Conservation (phyloP, 129 eudicot species). For the Glebionis coronaria region DNA sequence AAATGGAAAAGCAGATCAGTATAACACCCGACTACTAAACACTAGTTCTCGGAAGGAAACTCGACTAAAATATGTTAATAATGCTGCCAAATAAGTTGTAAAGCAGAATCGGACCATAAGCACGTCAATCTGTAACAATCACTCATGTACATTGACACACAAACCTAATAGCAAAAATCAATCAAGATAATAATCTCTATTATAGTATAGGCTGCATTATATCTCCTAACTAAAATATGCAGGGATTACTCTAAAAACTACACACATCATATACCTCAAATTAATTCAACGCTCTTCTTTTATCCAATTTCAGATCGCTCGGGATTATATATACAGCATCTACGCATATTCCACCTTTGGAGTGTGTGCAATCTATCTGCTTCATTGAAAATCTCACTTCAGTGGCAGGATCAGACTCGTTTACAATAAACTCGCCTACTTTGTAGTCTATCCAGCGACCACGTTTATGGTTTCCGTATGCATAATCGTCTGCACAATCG, state of each 20-base stretch:
- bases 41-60: background rate
- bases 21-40: conserved; percentile 5
- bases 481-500: conserved; percentile 51
- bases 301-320: conserved; percentile 40
- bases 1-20: background rate
- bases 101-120: conserved; percentile 29
- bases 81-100: conserved; percentile 4
- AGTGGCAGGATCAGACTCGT: conserved; percentile 42
- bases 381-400: conserved; percentile 87
- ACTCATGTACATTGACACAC: conserved; percentile 19
- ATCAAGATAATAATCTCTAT: conserved; percentile 35
- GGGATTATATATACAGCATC: conserved; percentile 90
- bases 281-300: conserved; percentile 42
- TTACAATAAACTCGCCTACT: conserved; percentile 77
- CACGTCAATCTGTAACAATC: conserved; percentile 5
- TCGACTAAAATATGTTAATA: background rate
- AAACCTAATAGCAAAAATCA: conserved; percentile 13
- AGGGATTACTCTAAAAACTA: too few relatives aligned
- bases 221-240: too few relatives aligned
- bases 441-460: conserved; percentile 89
- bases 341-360: conserved; percentile 97
- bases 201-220: conserved; percentile 24
- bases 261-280: background rate
- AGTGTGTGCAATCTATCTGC: conserved; percentile 96
- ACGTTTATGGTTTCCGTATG: conserved; percentile 53